Conservation (phyloP, 352 stramenopile genomes). For the Ophiocytium majus region DNA sequence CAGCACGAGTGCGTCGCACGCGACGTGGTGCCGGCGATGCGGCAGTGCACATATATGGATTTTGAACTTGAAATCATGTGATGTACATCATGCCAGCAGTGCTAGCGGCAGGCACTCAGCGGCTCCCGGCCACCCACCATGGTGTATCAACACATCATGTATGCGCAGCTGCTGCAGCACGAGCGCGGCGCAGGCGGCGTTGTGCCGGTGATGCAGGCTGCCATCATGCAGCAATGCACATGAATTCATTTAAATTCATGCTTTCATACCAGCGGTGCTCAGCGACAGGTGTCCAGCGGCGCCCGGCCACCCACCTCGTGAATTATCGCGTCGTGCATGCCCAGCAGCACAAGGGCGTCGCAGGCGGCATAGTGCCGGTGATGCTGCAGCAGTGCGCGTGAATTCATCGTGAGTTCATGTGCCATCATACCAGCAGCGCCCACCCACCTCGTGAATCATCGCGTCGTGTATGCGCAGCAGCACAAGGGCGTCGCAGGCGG, state of each 20-base stretch:
- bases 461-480: slow-evolving; percentile 29
- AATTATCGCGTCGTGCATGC: slow-evolving; percentile 27
- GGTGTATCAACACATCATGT: slow-evolving; percentile 20
- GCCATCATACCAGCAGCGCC: no score
- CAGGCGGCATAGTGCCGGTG: slow-evolving; percentile 38
- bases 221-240: no score
- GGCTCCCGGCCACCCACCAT: no score
- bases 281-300: no score
- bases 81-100: no score
- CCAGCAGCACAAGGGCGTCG: slow-evolving; percentile 32
- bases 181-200: slow-evolving; percentile 30
- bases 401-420: no score
- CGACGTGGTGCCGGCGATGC: slow-evolving; percentile 33
- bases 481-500: slow-evolving; percentile 34
- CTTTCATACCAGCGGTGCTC: no score
- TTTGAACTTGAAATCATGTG: no score
- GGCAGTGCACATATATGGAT: no score
- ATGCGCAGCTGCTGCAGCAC: slow-evolving; percentile 32
- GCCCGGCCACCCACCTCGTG: slow-evolving; percentile 18
- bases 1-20: slow-evolving; percentile 32
- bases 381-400: no score
- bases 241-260: no score
- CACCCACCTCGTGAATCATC: slow-evolving; percentile 19
- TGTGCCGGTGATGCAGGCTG: slow-evolving; percentile 25
- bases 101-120: no score